phyloP scores from a whole-genome alignment of 2,329 filamentous ascomycete genomes.

The Pestalotiopsis sp. region DNA sequence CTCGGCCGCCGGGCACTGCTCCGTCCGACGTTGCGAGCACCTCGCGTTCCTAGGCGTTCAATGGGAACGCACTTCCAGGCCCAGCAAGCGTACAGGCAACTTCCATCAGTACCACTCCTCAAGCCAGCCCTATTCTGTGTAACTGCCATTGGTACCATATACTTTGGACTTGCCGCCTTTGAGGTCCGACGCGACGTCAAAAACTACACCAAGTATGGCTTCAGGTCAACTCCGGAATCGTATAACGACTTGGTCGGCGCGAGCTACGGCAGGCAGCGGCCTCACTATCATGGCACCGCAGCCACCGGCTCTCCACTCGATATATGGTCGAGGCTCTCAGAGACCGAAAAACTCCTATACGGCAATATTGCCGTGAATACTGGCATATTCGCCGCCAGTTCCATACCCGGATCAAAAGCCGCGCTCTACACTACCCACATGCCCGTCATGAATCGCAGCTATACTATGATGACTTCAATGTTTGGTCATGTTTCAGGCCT shows the following conservation, averaged over 20 bases:
- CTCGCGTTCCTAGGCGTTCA: background rate
- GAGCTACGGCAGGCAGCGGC: background rate
- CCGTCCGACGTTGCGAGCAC: background rate
- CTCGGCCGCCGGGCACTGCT: background rate
- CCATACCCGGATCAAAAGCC: background rate
- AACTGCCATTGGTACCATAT: slow-evolving; percentile 24
- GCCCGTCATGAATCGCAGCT: slow-evolving; percentile 21
- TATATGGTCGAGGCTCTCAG: background rate
- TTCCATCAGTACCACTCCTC: slow-evolving; percentile 23
- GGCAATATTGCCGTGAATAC: slow-evolving; percentile 21
- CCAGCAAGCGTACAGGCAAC: background rate
- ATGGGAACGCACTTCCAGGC: background rate
- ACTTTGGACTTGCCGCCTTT: slow-evolving; percentile 27
- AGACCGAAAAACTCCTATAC: slow-evolving; percentile 16
- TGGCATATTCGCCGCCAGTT: slow-evolving; percentile 14
- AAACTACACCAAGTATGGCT: background rate
- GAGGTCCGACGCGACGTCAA: slow-evolving; percentile 27
- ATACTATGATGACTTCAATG: slow-evolving; percentile 28
- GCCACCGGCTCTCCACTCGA: background rate
- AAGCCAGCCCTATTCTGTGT: slow-evolving; percentile 27
- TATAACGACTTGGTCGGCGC: slow-evolving; percentile 13
- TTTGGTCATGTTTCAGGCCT: slow-evolving; percentile 26
- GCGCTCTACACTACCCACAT: slow-evolving; percentile 19
- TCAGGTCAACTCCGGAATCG: background rate
- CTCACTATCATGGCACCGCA: background rate